Percentiles rank a stretch among this genome's conserved stretches.
Evolutionary conservation across 2,329 filamentous ascomycete species (phyloP).

Genomic region (Cryphonectria carpinicola): DNA sequence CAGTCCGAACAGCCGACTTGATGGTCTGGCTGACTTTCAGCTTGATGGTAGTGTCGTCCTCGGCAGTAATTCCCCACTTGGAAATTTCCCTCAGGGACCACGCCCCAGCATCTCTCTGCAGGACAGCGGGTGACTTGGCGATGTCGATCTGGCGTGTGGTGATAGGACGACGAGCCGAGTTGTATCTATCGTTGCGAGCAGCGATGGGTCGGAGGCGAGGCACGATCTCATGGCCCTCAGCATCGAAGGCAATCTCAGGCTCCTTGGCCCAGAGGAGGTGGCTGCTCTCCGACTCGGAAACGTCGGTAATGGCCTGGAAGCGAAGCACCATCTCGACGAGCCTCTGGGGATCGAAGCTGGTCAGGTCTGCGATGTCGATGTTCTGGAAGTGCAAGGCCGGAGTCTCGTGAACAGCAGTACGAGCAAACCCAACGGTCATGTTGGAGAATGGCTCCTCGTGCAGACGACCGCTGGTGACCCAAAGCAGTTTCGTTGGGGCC

Average conservation of each 20-base stretch:
- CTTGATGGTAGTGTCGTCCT: not conserved
- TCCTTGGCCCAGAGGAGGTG: slow-evolving; percentile 27
- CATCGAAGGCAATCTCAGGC: slow-evolving; percentile 29
- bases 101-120: not conserved
- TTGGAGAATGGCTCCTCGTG: slow-evolving; percentile 33
- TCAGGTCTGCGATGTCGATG: slow-evolving; percentile 30
- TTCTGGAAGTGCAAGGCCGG: slow-evolving; percentile 31
- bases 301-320: not conserved
- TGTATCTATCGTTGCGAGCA: slow-evolving; percentile 31
- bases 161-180: slow-evolving; percentile 17
- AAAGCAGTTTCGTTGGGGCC: slow-evolving; percentile 29
- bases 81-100: not conserved
- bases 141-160: not conserved
- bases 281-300: not conserved
- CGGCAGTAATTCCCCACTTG: not conserved
- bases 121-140: too few relatives aligned
- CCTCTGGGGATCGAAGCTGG: slow-evolving; percentile 13
- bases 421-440: slow-evolving; percentile 34
- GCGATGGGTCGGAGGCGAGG: slow-evolving; percentile 20
- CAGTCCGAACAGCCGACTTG: not conserved
- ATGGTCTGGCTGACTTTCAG: not conserved
- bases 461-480: slow-evolving; percentile 34
- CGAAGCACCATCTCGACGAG: slow-evolving; percentile 31
- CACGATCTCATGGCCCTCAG: slow-evolving; percentile 13
- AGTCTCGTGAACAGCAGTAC: slow-evolving; percentile 29